phyloP scores from a whole-genome alignment of 768 basidiomycete species.

The Pisolithus orientalis region DNA sequence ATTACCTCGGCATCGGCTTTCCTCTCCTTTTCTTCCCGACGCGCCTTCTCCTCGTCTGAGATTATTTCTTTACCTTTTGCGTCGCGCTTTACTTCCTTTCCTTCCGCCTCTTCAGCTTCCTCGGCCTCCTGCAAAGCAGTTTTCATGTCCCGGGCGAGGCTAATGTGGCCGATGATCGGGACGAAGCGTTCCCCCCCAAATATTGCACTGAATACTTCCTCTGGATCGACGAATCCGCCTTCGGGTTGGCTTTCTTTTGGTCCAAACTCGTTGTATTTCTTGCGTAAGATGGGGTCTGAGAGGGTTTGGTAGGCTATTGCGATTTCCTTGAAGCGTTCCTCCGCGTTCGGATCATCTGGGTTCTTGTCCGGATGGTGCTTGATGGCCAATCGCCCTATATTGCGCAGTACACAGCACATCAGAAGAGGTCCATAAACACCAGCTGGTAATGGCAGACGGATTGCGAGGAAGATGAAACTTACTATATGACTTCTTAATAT shows the following conservation, averaged over 20 bases:
- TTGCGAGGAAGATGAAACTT: conserved; percentile 7
- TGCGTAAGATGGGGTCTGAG: conserved; percentile 66
- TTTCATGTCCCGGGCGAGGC: conserved; percentile 89
- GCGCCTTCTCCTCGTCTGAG: conserved; percentile 66
- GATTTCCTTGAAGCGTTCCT: conserved; percentile 86
- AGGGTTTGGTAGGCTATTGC: conserved; percentile 87
- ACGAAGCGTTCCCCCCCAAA: conserved; percentile 86
- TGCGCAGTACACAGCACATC: not conserved
- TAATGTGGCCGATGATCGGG: conserved; percentile 85
- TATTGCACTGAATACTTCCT: conserved; percentile 74
- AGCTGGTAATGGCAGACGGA: no score
- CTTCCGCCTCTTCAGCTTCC: conserved; percentile 49
- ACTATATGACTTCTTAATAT: conserved; percentile 92
- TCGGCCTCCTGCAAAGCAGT: conserved; percentile 83
- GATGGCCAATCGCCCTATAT: conserved; percentile 72
- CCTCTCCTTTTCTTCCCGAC: conserved; percentile 66
- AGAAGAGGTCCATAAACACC: no score
- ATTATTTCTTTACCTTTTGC: conserved; percentile 49
- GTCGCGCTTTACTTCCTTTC: conserved; percentile 39
- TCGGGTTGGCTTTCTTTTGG: conserved; percentile 76
- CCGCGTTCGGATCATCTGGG: conserved; percentile 76
- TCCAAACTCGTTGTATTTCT: conserved; percentile 90
- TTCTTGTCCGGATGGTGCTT: conserved; percentile 94
- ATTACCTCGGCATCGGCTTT: conserved; percentile 63
- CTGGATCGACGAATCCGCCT: conserved; percentile 84